Evolutionary conservation across 148 eudicot species (phyloP).

Genomic region (Camellia sinensis): DNA sequence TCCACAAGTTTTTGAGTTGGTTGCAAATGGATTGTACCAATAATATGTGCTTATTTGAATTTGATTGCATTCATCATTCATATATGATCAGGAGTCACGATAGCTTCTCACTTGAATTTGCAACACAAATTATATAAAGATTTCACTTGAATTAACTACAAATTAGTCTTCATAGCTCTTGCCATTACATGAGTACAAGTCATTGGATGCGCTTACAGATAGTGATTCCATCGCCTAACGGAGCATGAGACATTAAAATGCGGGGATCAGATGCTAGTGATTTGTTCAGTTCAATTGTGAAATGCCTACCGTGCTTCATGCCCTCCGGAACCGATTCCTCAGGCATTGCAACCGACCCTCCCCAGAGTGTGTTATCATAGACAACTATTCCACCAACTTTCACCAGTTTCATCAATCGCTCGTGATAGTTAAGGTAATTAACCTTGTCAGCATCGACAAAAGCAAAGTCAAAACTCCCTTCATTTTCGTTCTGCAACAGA

Average conservation of each 20-base stretch:
- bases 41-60: not conserved
- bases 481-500: conserved; percentile 32
- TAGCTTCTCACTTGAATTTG: too few relatives aligned
- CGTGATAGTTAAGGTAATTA: conserved; percentile 50
- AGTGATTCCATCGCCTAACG: conserved; percentile 53
- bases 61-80: too few relatives aligned
- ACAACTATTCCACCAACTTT: conserved; percentile 55
- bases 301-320: not conserved
- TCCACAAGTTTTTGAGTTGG: not conserved
- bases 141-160: too few relatives aligned
- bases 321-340: conserved; percentile 31
- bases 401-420: conserved; percentile 48
- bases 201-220: conserved; percentile 43
- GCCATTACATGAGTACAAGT: not conserved
- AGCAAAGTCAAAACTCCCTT: conserved; percentile 61
- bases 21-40: not conserved
- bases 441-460: conserved; percentile 69
- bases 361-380: conserved; percentile 63
- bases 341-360: conserved; percentile 35
- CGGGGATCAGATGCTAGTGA: conserved; percentile 49
- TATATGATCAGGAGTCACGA: too few relatives aligned
- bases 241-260: conserved; percentile 43
- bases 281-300: conserved; percentile 34
- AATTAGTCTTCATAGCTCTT: too few relatives aligned
- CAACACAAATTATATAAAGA: too few relatives aligned